Base-by-base conservation (phyloP, 805 yeast genomes). In the Sungouiozyma ichnusensis region DNA sequence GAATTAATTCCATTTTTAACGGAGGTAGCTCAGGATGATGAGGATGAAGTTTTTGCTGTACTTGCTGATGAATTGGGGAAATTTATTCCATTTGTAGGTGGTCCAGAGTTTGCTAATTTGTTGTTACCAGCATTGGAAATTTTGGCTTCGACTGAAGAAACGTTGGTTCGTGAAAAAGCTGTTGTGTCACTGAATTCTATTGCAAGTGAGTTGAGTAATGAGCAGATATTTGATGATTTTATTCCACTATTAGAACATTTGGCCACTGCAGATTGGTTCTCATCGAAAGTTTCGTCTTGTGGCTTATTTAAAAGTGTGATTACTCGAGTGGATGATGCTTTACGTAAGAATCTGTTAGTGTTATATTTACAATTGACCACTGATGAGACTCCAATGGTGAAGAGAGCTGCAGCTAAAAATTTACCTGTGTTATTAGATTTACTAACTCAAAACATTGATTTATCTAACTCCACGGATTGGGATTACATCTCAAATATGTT, bases 301-400 rank as follows among this genome's bases (percentile, higher is more conserved):
- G 97, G 95, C 2, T 71, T 92, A 49, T 90, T 80, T 65, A 79
- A 84, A 50, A 69, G 82, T 20, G 80, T 82, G 27, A 68, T 83
- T 35, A 66, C 69, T 33, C 72, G 78, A 50, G 83, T 81, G 8
- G 72, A 74, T 47, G 67, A 74, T 15, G 60, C 64, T 2, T 62
- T 69, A 35, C 71, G 90, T 60, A 72, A 71, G 35, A 79, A 77
- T 39, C 68, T 92, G 45, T 70, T 87, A 48, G 70, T 73, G 34
- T 64, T 81, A 36, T 90, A 80, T 62, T 69, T 76, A 45, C 82
- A 79, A 50, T 69, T 92, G 51, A 76, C 84, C 38, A 75, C 74
- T 49, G 97, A 92, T 62, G 98, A 92, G 45, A 85, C 95, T 16
- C 98, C 99, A 47, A 87, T 92, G 96, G 97, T 92, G 16, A 79